Evolutionary conservation across 176 grass and related monocot genomes (phyloP).

Genomic region (Aegilops sharonensis): DNA sequence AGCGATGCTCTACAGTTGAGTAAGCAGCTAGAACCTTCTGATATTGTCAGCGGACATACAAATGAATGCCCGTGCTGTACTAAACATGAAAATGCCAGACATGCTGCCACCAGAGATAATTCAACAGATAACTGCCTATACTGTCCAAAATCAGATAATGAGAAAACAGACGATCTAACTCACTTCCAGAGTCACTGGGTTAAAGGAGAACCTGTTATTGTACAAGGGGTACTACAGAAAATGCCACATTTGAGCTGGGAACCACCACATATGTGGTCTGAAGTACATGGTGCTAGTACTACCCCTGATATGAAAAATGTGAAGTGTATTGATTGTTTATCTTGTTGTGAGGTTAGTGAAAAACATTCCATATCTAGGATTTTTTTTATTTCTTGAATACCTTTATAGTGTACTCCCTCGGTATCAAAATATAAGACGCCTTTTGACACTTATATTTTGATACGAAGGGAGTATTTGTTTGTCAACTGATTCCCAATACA

Average conservation of each 20-base stretch:
- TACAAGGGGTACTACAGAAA: conserved; percentile 47
- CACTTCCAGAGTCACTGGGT: conserved; percentile 86
- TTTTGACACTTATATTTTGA: too few species aligned
- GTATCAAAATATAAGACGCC: too few species aligned
- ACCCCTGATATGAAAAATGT: conserved; percentile 28
- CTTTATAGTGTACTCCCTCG: not conserved
- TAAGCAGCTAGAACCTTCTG: conserved; percentile 14
- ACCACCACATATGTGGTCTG: conserved; percentile 60
- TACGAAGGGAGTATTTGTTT: not conserved
- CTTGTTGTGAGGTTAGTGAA: conserved; percentile 67
- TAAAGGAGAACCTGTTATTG: conserved; percentile 82
- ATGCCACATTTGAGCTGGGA: conserved; percentile 56
- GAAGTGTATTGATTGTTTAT: conserved; percentile 50
- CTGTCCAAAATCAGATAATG: conserved; percentile 45
- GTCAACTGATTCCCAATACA: not conserved
- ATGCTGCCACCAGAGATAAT: conserved; percentile 56
- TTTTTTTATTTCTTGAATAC: not conserved
- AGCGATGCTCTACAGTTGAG: conserved; percentile 13
- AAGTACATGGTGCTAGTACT: conserved; percentile 26
- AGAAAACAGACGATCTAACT: conserved; percentile 41
- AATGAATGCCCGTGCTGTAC: conserved; percentile 35
- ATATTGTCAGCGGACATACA: conserved; percentile 22
- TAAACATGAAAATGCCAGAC: conserved; percentile 42
- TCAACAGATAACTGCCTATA: conserved; percentile 64
- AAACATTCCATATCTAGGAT: conserved; percentile 2